These are phyloP conservation scores for Quercus tomentella DNA, from an alignment of 331 rosid genomes.

Conservation along the genomic window DNA sequence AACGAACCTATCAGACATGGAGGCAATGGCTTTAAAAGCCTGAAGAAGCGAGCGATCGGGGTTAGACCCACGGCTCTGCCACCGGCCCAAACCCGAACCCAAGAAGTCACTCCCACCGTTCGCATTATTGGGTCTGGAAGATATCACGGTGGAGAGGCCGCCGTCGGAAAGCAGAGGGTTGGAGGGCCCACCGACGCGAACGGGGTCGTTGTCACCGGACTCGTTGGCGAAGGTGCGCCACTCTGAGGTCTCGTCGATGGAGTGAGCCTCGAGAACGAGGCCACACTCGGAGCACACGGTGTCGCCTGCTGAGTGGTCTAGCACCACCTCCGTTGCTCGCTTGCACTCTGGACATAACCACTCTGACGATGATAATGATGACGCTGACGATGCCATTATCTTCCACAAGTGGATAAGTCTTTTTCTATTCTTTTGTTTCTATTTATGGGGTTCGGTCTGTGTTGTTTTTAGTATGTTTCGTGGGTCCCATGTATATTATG, in stretches of 20 bases:
- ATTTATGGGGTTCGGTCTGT: too few relatives aligned
- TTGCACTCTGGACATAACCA: constrained; percentile 86
- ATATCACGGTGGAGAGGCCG: constrained; percentile 75
- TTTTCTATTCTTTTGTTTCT: too few relatives aligned
- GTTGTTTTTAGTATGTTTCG: too few relatives aligned
- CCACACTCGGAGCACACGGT: constrained; percentile 96
- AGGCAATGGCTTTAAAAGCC: constrained; percentile 87
- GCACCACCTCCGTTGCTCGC: constrained; percentile 85
- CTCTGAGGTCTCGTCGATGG: constrained; percentile 93
- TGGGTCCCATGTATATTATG: too few relatives aligned
- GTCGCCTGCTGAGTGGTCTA: constrained; percentile 92
- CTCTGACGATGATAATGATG: constrained; percentile 46
- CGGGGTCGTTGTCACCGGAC: constrained; percentile 94
- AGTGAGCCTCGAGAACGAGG: constrained; percentile 82
- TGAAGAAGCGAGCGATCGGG: constrained; percentile 86
- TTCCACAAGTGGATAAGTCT: neutral
- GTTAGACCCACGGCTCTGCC: constrained; percentile 96
- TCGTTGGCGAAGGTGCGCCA: constrained; percentile 92
- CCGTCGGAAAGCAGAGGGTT: constrained; percentile 83
- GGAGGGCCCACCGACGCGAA: constrained; percentile 87
- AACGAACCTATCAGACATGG: constrained; percentile 87
- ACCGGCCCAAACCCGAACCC: constrained; percentile 79
- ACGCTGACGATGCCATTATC: neutral
- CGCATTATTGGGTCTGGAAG: constrained; percentile 71
- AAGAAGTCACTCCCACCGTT: constrained; percentile 53